phyloP scores from a whole-genome alignment of 345 rosid genomes.

The Rhodamnia argentea region DNA sequence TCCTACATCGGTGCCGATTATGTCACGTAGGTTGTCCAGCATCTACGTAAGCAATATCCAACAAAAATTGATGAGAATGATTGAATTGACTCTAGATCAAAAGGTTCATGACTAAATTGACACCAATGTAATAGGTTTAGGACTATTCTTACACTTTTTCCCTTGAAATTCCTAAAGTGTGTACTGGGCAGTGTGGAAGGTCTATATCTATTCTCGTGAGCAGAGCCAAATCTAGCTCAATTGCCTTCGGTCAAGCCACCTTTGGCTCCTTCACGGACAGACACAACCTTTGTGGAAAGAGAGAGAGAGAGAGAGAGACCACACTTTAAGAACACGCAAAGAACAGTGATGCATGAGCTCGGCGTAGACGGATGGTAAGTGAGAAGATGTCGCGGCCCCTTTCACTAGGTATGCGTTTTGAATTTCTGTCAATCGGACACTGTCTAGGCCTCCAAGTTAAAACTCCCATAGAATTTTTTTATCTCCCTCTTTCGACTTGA shows the following conservation, averaged over 20 bases:
- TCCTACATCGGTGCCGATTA: accelerated
- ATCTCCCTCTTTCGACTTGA: background rate
- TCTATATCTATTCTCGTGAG: no score
- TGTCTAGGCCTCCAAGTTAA: background rate
- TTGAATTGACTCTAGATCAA: no score
- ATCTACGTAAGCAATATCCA: accelerated
- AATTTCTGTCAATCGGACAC: background rate
- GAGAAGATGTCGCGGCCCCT: background rate
- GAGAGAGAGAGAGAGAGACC: background rate
- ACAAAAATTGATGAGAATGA: no score
- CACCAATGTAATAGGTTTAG: no score
- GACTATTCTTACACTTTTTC: no score
- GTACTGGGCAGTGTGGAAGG: no score
- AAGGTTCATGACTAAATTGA: no score
- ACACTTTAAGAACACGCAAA: background rate
- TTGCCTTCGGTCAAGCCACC: background rate
- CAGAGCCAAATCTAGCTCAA: background rate
- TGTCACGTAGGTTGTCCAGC: no score
- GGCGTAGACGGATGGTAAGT: background rate
- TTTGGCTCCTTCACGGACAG: background rate
- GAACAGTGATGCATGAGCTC: background rate
- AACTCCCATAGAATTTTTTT: background rate
- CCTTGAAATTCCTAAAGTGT: no score
- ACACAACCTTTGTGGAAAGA: background rate
- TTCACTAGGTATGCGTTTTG: background rate